These are phyloP conservation scores for Bromus sterilis DNA, from an alignment of 176 grass and related monocot species.

Conservation along the genomic window DNA sequence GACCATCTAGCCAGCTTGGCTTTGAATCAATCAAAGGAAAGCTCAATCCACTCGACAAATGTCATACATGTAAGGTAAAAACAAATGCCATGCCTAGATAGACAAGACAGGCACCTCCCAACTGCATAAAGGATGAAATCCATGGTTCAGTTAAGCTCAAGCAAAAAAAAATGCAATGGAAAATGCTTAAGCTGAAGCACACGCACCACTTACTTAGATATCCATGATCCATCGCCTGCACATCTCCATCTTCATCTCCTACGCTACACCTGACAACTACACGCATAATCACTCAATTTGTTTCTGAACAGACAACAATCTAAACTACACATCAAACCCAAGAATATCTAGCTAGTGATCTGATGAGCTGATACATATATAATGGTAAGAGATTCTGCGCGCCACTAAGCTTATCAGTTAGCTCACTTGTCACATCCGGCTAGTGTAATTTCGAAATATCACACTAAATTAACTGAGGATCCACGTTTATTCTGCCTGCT, in stretches of 20 bases:
- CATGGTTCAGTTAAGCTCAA: not conserved
- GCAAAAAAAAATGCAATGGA: not conserved
- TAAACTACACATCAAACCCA: not conserved
- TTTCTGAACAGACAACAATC: not conserved
- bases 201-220: conserved; percentile 32
- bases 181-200: not conserved
- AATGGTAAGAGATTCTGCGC: not conserved
- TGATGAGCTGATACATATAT: not conserved
- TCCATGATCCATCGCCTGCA: not conserved
- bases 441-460: not conserved
- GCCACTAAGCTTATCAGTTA: not conserved
- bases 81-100: not conserved
- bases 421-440: not conserved
- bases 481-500: not conserved
- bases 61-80: too few relatives aligned
- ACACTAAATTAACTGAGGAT: not conserved
- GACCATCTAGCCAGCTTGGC: conserved; percentile 7
- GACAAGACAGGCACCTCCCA: conserved; percentile 19
- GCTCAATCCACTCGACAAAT: not conserved
- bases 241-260: not conserved
- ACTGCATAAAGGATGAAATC: not conserved
- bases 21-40: conserved; percentile 17
- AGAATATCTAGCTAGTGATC: not conserved
- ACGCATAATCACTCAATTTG: not conserved
- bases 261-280: not conserved